Base-by-base conservation (phyloP, 2,329 filamentous ascomycete species). In the Hymenoscyphus linearis region DNA sequence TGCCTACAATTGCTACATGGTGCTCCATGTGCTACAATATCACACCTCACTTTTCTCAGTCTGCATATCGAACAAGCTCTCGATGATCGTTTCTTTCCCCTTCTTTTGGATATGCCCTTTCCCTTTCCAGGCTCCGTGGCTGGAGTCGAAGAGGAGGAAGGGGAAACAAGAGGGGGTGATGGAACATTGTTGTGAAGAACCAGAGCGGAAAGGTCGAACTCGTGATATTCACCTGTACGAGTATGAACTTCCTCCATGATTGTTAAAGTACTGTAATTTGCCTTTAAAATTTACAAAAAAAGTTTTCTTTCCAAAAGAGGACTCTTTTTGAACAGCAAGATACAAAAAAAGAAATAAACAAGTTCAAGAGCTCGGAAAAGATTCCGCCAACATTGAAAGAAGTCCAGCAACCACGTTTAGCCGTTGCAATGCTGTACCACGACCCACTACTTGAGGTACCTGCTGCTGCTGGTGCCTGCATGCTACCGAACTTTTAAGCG, bases 1-100 rank as follows among this genome's bases (percentile, higher is more conserved):
- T 65, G 63, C 10, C 55, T 36, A 47, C 63, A 65, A 58, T 65
- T 65, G 14, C 55, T 59, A 56, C 63, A 65, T 10, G 63, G 63
- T 12, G 61, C 57, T 10, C 63, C 63, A 61, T 61, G 58, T 3
- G 57, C 56, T 4, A 63, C 27, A 27, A 65, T 58, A 35, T 65
- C 61, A 37, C 63, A 65, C 18, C 63, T 57, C 22, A 65, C 63
- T 53, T 65, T 65, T 26, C 63, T 59, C 22, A 57, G 18, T 52
- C 63, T 62, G 18, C 63, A 65, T 31, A 56, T 63, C 18, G 59
- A 60, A 54, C 63, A 65, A n/a, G 63, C 63, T 44, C 59, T 57
- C 13, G 61, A 63, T 34, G 57, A 60, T 52, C 63, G 57, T 53
- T 62, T 62, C 53, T 62, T 64, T 9, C 63, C 60, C 25, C 63